Conservation (phyloP, 2,329 filamentous ascomycete genomes). For the Colletotrichum caudatum region DNA sequence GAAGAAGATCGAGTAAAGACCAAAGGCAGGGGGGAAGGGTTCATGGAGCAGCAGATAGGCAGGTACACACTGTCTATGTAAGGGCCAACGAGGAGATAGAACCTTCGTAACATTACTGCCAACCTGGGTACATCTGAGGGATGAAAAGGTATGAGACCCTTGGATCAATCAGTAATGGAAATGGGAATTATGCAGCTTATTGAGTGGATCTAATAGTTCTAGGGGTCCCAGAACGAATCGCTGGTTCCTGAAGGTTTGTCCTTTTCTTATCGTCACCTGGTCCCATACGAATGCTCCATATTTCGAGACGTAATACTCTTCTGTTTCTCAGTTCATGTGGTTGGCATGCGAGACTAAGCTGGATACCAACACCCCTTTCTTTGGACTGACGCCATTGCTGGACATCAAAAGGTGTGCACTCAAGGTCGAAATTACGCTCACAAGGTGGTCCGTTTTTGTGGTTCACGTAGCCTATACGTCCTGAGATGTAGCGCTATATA, state of each 20-base stretch:
- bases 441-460: not conserved
- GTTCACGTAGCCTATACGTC: not conserved
- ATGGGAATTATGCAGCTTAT: not conserved
- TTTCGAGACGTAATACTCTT: not conserved
- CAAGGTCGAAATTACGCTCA: not conserved
- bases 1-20: no score
- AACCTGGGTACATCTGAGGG: rapidly evolving
- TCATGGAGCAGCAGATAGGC: no score
- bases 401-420: not conserved
- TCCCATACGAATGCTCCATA: not conserved
- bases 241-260: not conserved
- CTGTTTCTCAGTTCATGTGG: not conserved
- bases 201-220: not conserved
- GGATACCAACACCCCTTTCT: not conserved
- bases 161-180: no score
- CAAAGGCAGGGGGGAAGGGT: not conserved
- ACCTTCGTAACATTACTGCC: rapidly evolving
- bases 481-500: not conserved
- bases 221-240: no score
- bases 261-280: not conserved
- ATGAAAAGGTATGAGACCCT: no score
- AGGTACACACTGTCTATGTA: no score
- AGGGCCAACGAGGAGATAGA: no score
- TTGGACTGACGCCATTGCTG: not conserved
- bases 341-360: not conserved